Evolutionary conservation across 192 early-diverging fungal genomes (phyloP).

Genomic region (Coemansia sp.): DNA sequence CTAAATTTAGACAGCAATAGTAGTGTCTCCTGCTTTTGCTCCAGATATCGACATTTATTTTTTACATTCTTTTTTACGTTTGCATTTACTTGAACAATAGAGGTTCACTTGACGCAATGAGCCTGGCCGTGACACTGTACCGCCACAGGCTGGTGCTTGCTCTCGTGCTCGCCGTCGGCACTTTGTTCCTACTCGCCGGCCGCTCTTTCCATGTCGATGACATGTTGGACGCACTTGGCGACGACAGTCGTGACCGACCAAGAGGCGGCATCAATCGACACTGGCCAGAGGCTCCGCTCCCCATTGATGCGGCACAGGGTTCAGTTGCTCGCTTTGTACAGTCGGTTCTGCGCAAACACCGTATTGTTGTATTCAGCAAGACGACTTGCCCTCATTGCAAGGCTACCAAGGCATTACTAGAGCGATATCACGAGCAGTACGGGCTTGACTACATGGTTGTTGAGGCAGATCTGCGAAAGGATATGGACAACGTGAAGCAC

Average conservation of each 20-base stretch:
- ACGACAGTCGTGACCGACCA: background rate
- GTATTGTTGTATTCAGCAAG: conserved; percentile 71
- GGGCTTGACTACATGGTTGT: conserved; percentile 56
- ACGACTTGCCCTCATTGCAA: conserved; percentile 67
- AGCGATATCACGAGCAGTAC: conserved; percentile 17
- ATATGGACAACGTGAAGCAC: conserved; percentile 56
- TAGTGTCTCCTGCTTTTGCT: background rate
- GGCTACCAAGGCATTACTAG: conserved; percentile 61
- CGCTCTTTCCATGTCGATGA: conserved; percentile 4
- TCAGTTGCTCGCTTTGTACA: conserved; percentile 26
- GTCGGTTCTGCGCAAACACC: conserved; percentile 21
- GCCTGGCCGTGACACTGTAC: conserved; percentile 34
- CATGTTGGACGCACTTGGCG: background rate
- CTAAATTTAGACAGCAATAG: background rate
- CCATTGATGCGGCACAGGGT: conserved; percentile 1
- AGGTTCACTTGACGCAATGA: conserved; percentile 10
- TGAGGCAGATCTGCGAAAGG: conserved; percentile 44
- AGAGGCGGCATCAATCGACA: background rate
- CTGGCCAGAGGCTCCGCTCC: conserved; percentile 4
- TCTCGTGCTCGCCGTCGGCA: conserved; percentile 17
- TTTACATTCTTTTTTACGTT: background rate
- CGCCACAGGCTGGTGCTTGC: conserved; percentile 33
- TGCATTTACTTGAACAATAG: background rate
- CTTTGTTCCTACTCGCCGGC: conserved; percentile 17
- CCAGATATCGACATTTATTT: background rate